A percentile compares a stretch with the other conserved stretches of the same genome.
These are phyloP conservation scores for Dioscorea cayenensis DNA, from an alignment of 116 monocot species.

Conservation along the genomic window DNA sequence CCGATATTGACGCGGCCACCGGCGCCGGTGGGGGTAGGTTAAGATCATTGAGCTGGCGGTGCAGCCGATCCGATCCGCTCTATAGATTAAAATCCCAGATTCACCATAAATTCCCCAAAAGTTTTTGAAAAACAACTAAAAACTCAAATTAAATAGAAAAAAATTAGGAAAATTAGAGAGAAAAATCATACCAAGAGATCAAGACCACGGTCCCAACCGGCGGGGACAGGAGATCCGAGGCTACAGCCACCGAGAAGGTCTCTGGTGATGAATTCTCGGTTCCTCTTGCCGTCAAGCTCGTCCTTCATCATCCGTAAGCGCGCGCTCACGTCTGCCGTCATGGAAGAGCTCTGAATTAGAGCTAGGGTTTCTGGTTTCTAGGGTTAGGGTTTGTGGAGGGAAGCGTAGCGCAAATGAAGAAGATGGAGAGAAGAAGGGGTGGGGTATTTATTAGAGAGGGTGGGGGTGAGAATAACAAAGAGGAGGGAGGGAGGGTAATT, in stretches of 20 bases:
- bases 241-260: constrained; percentile 45
- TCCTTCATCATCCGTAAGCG: constrained; percentile 19
- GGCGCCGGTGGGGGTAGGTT: constrained; percentile 23
- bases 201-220: constrained; percentile 33
- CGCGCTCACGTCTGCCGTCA: constrained; percentile 51
- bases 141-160: too few relatives aligned
- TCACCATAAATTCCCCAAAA: not conserved
- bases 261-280: constrained; percentile 36
- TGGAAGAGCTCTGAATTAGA: not conserved
- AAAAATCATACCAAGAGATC: constrained; percentile 25
- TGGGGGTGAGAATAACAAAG: too few relatives aligned
- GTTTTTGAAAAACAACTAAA: not conserved
- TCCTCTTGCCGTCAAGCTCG: constrained; percentile 6
- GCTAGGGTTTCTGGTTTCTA: not conserved
- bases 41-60: constrained; percentile 26
- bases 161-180: too few relatives aligned
- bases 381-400: not conserved
- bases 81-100: constrained; percentile 1
- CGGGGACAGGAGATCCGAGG: constrained; percentile 27
- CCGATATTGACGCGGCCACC: not conserved
- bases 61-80: not conserved
- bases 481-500: too few relatives aligned
- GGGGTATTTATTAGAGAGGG: too few relatives aligned
- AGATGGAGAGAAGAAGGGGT: not conserved
- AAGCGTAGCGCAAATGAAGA: not conserved